Conservation (phyloP, 2,329 filamentous ascomycete species). For the Fusarium goolgardi region DNA sequence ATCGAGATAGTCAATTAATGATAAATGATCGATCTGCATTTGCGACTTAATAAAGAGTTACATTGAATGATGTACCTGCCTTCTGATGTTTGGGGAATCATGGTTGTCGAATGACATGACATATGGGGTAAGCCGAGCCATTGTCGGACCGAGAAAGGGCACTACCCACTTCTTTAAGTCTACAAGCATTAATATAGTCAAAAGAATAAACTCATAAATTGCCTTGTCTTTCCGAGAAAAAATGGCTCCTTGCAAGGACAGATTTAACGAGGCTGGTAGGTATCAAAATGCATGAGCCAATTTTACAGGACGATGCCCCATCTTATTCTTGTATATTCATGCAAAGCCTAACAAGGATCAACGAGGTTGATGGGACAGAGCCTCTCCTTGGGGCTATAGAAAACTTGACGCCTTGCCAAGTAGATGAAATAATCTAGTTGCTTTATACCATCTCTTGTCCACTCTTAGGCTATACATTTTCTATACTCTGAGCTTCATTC, state of each 20-base stretch:
- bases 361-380: neutral
- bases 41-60: neutral
- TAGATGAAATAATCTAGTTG: neutral
- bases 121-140: constrained; percentile 10
- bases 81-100: neutral
- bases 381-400: neutral
- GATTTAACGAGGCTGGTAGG: neutral
- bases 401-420: neutral
- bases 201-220: constrained; percentile 12
- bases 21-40: neutral
- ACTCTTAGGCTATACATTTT: neutral
- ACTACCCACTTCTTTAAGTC: constrained; percentile 1
- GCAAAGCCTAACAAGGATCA: neutral
- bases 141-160: constrained; percentile 22
- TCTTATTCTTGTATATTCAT: neutral
- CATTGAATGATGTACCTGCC: neutral
- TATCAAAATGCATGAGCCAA: neutral
- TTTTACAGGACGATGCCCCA: neutral
- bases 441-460: neutral
- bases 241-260: neutral
- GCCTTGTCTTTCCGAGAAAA: constrained; percentile 2
- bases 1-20: neutral
- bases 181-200: neutral
- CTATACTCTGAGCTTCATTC: neutral
- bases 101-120: constrained; percentile 23